Percentiles rank a stretch among this genome's conserved stretches.
Evolutionary conservation across 805 yeast genomes (phyloP).

Genomic region (Zygoascus bituminiphila): DNA sequence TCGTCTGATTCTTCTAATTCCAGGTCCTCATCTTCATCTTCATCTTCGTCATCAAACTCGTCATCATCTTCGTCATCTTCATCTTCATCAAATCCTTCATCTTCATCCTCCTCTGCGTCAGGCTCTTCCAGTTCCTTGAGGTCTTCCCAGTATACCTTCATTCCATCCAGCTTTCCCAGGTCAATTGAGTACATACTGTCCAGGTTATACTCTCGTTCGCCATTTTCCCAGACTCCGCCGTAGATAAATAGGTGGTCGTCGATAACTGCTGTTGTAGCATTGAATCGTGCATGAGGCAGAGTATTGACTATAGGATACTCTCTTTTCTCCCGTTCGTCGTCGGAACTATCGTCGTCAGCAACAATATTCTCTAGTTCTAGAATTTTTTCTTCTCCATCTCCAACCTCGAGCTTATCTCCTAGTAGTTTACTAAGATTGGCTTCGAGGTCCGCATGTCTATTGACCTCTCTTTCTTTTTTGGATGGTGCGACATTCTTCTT

Average conservation of each 20-base stretch:
- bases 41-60: conserved; percentile 47
- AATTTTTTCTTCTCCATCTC: conserved; percentile 32
- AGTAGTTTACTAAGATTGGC: conserved; percentile 52
- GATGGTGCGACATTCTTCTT: conserved; percentile 38
- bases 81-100: conserved; percentile 41
- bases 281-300: conserved; percentile 84
- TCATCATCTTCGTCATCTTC: conserved; percentile 68
- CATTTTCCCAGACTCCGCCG: conserved; percentile 87
- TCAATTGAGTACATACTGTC: conserved; percentile 85
- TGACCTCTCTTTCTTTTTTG: conserved; percentile 27
- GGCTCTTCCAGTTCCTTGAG: conserved; percentile 41
- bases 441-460: conserved; percentile 74
- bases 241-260: conserved; percentile 77
- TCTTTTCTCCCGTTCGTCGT: conserved; percentile 32
- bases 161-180: conserved; percentile 78
- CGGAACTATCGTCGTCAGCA: conserved; percentile 28
- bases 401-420: conserved; percentile 23
- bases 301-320: conserved; percentile 51
- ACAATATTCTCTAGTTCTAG: conserved; percentile 25
- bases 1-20: conserved; percentile 62
- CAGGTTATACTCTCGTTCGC: conserved; percentile 75
- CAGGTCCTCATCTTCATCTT: conserved; percentile 47
- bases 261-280: conserved; percentile 74
- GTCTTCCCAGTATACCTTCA: conserved; percentile 86
- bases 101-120: conserved; percentile 32